Evolutionary conservation across 495 filamentous ascomycete species (phyloP).

Genomic region (Xylaria flabelliformis): DNA sequence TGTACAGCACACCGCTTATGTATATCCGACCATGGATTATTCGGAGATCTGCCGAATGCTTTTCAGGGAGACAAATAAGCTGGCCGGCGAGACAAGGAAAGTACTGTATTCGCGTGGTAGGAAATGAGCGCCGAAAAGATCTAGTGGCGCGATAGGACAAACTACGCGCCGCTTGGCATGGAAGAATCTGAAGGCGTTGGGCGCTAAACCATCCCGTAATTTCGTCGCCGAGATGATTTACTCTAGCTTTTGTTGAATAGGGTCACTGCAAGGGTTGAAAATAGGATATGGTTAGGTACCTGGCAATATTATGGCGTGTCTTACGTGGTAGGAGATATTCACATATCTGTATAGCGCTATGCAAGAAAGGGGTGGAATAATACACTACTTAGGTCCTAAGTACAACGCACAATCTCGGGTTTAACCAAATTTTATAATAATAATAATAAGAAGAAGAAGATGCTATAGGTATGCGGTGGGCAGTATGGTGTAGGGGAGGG

Average conservation of each 20-base stretch:
- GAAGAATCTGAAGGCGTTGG: neutral
- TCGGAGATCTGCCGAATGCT: constrained; percentile 4
- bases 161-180: neutral
- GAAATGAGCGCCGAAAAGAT: constrained; percentile 1
- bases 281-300: too few relatives aligned
- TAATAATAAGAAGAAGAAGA: neutral
- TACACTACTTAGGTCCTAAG: neutral
- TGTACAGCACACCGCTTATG: neutral
- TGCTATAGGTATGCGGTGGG: neutral
- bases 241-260: constrained; percentile 2
- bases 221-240: neutral
- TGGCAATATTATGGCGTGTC: neutral
- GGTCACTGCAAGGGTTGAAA: neutral
- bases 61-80: neutral
- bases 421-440: neutral
- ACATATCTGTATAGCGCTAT: neutral
- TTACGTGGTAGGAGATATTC: neutral
- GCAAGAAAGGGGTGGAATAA: neutral
- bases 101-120: neutral
- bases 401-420: neutral
- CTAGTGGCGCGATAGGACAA: neutral
- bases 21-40: neutral
- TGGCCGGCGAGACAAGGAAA: neutral
- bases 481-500: neutral
- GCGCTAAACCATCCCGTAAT: constrained; percentile 11